Conservation (phyloP, 2,329 filamentous ascomycete species). For the Aureobasidium vineae region DNA sequence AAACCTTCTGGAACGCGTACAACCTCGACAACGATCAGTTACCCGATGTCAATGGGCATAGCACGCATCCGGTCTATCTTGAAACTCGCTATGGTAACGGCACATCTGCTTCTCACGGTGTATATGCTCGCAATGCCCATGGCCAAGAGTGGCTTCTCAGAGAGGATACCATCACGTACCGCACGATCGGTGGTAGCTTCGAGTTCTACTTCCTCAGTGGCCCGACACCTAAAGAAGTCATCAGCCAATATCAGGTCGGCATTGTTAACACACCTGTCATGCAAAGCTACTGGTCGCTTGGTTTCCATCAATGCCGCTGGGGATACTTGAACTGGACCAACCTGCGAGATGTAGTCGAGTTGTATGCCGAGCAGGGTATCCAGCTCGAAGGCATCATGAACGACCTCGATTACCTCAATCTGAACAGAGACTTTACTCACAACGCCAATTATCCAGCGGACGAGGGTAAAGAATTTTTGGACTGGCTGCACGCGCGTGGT, state of each 20-base stretch:
- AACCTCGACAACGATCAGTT: conserved; percentile 33
- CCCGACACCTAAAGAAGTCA: conserved; percentile 31
- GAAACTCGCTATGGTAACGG: conserved; percentile 36
- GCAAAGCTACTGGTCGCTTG: conserved; percentile 34
- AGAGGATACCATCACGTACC: conserved; percentile 34
- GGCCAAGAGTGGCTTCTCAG: conserved; percentile 38
- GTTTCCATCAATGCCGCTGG: conserved; percentile 34
- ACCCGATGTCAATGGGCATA: conserved; percentile 35
- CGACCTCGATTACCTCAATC: conserved; percentile 54
- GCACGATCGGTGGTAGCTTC: conserved; percentile 36
- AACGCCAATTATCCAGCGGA: conserved; percentile 51
- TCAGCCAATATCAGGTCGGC: conserved; percentile 32
- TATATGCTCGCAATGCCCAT: conserved; percentile 39
- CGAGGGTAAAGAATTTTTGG: conserved; percentile 50
- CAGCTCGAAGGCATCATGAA: conserved; percentile 42
- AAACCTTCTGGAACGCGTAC: conserved; percentile 38
- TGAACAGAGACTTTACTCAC: conserved; percentile 55
- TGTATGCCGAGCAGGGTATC: conserved; percentile 54
- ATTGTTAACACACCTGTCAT: conserved; percentile 33
- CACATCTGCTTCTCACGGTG: conserved; percentile 34
- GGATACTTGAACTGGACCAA: conserved; percentile 65
- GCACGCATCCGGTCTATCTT: conserved; percentile 38
- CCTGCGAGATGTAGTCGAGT: conserved; percentile 56
- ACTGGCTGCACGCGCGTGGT: conserved; percentile 50
- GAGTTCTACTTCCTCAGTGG: conserved; percentile 34